A percentile compares a stretch with the other conserved stretches of the same genome.
These are phyloP conservation scores for Microthlaspi erraticum DNA, from an alignment of 345 rosid species.

Conservation along the genomic window DNA sequence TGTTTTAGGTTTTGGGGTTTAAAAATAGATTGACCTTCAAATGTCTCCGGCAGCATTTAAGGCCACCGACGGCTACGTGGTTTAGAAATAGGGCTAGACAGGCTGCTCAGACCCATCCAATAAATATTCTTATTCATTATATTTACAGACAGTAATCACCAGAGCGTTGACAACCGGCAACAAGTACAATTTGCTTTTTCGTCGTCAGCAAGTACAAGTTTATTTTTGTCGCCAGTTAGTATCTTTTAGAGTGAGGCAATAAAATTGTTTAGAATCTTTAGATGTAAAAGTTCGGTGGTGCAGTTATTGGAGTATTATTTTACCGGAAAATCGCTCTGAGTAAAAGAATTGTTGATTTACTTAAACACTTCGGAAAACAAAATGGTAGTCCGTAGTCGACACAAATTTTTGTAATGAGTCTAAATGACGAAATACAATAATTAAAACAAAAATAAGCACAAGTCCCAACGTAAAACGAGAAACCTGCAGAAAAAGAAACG, in stretches of 20 bases:
- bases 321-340: too few relatives aligned
- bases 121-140: background rate
- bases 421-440: too few relatives aligned
- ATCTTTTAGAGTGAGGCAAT: background rate
- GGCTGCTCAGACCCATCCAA: slow-evolving; percentile 23
- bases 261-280: background rate
- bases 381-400: slow-evolving; percentile 8
- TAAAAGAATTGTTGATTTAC: too few relatives aligned
- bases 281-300: background rate
- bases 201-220: slow-evolving; percentile 12
- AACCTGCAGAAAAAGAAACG: slow-evolving; percentile 19
- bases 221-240: background rate
- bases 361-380: background rate
- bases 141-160: background rate
- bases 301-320: too few relatives aligned
- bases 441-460: background rate
- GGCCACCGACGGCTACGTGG: slow-evolving; percentile 16
- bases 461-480: slow-evolving; percentile 11
- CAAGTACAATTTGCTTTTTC: slow-evolving; percentile 17
- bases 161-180: slow-evolving; percentile 25
- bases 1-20: background rate
- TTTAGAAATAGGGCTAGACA: slow-evolving; percentile 7
- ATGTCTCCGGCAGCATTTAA: slow-evolving; percentile 25
- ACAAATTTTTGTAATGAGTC: background rate
- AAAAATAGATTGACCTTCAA: background rate